Base-by-base conservation (phyloP, 768 basidiomycete genomes). In the Leucocoprinus leucothites region DNA sequence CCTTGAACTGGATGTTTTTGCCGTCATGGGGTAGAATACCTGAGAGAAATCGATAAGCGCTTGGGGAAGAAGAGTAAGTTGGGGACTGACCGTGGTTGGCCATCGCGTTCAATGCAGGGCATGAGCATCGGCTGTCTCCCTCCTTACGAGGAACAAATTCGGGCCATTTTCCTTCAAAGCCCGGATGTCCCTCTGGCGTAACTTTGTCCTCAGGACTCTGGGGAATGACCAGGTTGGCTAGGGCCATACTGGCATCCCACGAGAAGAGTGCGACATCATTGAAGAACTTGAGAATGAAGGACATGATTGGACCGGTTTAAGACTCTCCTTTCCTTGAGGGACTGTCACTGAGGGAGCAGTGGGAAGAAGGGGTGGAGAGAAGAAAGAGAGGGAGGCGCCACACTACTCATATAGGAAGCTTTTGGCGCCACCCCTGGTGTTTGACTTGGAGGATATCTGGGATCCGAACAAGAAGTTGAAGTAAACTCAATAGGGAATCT, bases 41-140 rank as follows among this genome's bases (percentile, higher is more conserved):
- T 74, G 3, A 48, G 13, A 71, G 45, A 9, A 11, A 36, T 54
- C 19, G 8, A 38, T 21, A 34, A 42, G 25, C n/a, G 5, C 41
- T 26, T 13, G 9, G 4, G 9, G 28, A 3, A 7, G 9, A 2
- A 28, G 24, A 47, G 9, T 42, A 18, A 18, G 21, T 24, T 72
- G 41, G 4, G 4, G 7, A 57, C 71, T 28, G 36, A 90, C 90
- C 91, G 57, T 92, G 90, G 65, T 92, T 92, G 6, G 90, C 88
- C 81, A 93, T 74, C 0, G 87, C 85, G 60, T 93, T 92, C 56
- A 92, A 65, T 11, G 80, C 88, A 1, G 89, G 89, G 59, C 89
- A 91, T 1, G 84, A 80, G 58, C 81, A 81, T 2, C 90, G 74
- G 61, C 88, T 89, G 60, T 91, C 89, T 1, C 80, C 81, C 8